Evolutionary conservation across 805 yeast genomes (phyloP).

Genomic region (Barnettozyma pratensis): DNA sequence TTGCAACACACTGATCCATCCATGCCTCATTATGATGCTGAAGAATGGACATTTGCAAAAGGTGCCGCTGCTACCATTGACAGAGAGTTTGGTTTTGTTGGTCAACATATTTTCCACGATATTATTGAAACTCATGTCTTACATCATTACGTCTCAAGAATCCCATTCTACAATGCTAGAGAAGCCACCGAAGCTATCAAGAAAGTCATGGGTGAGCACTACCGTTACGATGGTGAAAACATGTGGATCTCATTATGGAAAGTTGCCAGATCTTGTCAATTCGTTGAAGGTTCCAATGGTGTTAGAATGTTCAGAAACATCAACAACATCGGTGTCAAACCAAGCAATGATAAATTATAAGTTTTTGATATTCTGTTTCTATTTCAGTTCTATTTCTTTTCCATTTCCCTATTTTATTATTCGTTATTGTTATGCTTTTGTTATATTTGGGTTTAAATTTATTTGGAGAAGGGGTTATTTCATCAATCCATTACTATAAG

Average conservation of each 20-base stretch:
- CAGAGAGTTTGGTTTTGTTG: slow-evolving; percentile 55
- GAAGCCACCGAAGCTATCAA: slow-evolving; percentile 73
- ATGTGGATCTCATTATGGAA: slow-evolving; percentile 59
- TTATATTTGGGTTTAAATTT: no score
- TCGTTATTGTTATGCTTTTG: no score
- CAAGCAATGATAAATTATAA: slow-evolving; percentile 11
- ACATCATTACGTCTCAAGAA: slow-evolving; percentile 79
- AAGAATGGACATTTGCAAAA: slow-evolving; percentile 58
- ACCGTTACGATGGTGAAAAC: slow-evolving; percentile 53
- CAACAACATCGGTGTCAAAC: slow-evolving; percentile 38
- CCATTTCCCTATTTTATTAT: neutral
- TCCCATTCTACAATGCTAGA: slow-evolving; percentile 83
- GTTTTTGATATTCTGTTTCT: neutral
- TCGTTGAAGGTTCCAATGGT: slow-evolving; percentile 63
- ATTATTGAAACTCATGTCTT: slow-evolving; percentile 88
- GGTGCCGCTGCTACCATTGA: slow-evolving; percentile 67
- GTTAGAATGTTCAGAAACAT: slow-evolving; percentile 62
- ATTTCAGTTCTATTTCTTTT: neutral
- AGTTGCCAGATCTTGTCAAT: slow-evolving; percentile 59
- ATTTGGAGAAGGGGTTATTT: no score
- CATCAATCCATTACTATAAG: neutral
- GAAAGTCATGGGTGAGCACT: slow-evolving; percentile 81
- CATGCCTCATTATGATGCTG: slow-evolving; percentile 52
- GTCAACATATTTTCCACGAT: slow-evolving; percentile 75
- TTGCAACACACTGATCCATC: slow-evolving; percentile 58